phyloP scores from a whole-genome alignment of 2,329 filamentous ascomycete species.

The Lasiodiplodia theobromae region DNA sequence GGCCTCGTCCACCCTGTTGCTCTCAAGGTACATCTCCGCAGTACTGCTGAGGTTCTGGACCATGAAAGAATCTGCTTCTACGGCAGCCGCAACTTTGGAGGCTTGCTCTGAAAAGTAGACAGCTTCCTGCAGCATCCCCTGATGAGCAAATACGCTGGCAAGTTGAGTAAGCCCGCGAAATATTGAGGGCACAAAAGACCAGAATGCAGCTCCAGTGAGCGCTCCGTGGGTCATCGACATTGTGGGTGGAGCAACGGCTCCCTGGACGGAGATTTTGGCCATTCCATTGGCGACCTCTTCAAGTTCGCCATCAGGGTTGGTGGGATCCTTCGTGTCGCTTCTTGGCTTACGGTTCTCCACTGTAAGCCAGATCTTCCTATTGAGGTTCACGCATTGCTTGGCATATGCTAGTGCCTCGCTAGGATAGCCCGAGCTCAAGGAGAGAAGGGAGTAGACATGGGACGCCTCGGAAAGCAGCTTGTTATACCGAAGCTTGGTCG shows the following conservation, averaged over 20 bases:
- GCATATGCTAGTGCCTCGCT: constrained; percentile 57
- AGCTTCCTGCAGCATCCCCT: constrained; percentile 88
- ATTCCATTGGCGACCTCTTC: constrained; percentile 34
- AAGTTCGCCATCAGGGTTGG: constrained; percentile 19
- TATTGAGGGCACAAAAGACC: constrained; percentile 78
- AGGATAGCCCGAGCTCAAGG: constrained; percentile 62
- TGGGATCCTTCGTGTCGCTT: not conserved
- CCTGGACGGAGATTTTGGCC: constrained; percentile 42
- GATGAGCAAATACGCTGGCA: constrained; percentile 78
- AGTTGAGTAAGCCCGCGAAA: constrained; percentile 76
- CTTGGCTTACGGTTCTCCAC: constrained; percentile 52
- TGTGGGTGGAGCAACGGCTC: constrained; percentile 40
- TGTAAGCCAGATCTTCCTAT: constrained; percentile 59
- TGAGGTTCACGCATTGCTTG: constrained; percentile 57
- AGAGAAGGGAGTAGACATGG: constrained; percentile 70
- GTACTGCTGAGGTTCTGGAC: constrained; percentile 53
- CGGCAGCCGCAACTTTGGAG: constrained; percentile 74
- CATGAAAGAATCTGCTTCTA: constrained; percentile 65
- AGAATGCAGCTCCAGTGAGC: constrained; percentile 72
- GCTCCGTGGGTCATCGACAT: constrained; percentile 54
- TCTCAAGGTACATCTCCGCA: constrained; percentile 58
- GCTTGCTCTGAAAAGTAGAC: constrained; percentile 88
- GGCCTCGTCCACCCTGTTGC: constrained; percentile 58
- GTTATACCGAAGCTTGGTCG: constrained; percentile 52
- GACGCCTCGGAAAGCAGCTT: constrained; percentile 65